phyloP scores from a whole-genome alignment of 2,329 filamentous ascomycete genomes.

The Botrytis elliptica region DNA sequence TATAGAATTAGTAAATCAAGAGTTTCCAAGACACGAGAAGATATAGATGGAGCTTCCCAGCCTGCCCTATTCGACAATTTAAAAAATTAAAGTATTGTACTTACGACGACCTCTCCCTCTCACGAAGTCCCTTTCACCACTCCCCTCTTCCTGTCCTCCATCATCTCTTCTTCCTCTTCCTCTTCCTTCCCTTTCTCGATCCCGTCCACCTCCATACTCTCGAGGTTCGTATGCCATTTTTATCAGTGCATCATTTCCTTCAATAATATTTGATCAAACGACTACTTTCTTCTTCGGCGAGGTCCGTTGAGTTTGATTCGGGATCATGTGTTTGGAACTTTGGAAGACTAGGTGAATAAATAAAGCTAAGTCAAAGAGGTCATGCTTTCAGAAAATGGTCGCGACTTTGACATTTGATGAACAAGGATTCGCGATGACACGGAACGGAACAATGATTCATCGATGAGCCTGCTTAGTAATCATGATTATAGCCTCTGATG shows the following conservation, averaged over 20 bases:
- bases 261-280: constrained; percentile 3
- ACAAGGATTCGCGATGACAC: background rate
- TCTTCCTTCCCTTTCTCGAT: constrained; percentile 27
- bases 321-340: constrained; percentile 11
- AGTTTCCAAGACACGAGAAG: background rate
- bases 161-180: constrained; percentile 15
- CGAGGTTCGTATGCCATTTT: constrained; percentile 40
- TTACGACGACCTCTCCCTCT: constrained; percentile 38
- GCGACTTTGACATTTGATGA: constrained; percentile 8
- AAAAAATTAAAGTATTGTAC: constrained; percentile 21
- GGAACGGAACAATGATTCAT: constrained; percentile 10
- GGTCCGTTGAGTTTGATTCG: background rate
- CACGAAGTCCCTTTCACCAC: constrained; percentile 16
- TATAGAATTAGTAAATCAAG: background rate
- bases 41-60: background rate
- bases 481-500: background rate
- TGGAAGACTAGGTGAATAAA: background rate
- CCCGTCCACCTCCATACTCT: constrained; percentile 36
- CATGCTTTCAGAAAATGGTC: constrained; percentile 11
- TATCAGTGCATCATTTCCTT: constrained; percentile 28
- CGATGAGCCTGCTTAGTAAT: background rate
- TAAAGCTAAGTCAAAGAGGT: background rate
- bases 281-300: constrained; percentile 12
- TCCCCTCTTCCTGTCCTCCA: constrained; percentile 20
- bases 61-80: too few species aligned